A percentile compares a stretch with the other conserved stretches of the same genome.
phyloP scores from a whole-genome alignment of 257 asterid genomes.

The Eustoma russellianum region DNA sequence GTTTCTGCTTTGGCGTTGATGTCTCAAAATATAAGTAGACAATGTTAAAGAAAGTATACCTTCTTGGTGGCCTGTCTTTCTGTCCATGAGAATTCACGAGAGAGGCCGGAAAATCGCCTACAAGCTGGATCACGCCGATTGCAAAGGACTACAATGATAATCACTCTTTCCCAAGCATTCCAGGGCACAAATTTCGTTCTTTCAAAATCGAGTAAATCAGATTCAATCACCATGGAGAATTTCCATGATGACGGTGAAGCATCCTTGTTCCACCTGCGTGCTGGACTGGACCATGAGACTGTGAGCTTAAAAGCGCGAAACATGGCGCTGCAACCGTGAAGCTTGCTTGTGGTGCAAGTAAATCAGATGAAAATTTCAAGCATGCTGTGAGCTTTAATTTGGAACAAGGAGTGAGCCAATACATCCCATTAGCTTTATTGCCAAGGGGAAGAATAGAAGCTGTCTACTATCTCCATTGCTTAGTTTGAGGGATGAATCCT shows the following conservation, averaged over 20 bases:
- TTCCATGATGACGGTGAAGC: constrained; percentile 28
- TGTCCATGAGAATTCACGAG: constrained; percentile 64
- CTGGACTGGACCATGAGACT: constrained; percentile 42
- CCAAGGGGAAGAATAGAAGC: constrained; percentile 48
- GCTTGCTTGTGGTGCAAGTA: constrained; percentile 33
- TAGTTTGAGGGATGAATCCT: constrained; percentile 70
- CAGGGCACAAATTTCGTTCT: constrained; percentile 21
- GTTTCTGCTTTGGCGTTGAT: no score
- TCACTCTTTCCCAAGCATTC: constrained; percentile 56
- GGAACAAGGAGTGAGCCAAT: constrained; percentile 46
- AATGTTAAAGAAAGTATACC: no score
- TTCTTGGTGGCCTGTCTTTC: constrained; percentile 57
- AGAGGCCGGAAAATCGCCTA: constrained; percentile 21
- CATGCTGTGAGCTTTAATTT: constrained; percentile 45
- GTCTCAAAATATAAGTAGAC: no score
- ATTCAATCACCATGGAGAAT: constrained; percentile 31
- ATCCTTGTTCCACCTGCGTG: constrained; percentile 31
- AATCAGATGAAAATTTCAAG: constrained; percentile 23
- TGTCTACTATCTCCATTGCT: constrained; percentile 56
- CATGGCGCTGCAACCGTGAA: constrained; percentile 19
- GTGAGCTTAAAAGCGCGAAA: constrained; percentile 9
- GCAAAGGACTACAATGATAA: constrained; percentile 38
- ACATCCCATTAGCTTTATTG: constrained; percentile 80
- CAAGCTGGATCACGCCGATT: constrained; percentile 53
- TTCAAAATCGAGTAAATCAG: constrained; percentile 24